Evolutionary conservation across 805 yeast genomes (phyloP).

Genomic region (Zygosaccharomyces kombuchaensis): DNA sequence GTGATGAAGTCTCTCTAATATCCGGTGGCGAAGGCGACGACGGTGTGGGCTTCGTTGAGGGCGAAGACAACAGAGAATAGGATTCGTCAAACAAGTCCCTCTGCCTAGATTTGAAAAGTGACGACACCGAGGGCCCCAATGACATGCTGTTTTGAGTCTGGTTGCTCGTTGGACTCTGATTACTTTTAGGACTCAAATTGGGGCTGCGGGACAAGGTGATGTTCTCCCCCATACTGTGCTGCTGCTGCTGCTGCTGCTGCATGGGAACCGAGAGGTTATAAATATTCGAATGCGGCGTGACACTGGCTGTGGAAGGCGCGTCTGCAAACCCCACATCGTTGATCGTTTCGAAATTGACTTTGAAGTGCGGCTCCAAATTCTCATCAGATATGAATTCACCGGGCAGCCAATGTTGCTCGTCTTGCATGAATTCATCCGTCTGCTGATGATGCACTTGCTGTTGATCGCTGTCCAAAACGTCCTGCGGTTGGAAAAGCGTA

Average conservation of each 20-base stretch:
- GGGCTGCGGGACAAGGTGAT: background rate
- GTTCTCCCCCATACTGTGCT: background rate
- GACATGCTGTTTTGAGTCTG: conserved; percentile 11
- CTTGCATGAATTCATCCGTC: background rate
- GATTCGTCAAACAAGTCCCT: conserved; percentile 51
- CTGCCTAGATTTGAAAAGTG: conserved; percentile 61
- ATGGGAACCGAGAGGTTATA: background rate
- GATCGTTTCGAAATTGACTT: conserved; percentile 42
- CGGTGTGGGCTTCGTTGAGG: conserved; percentile 11
- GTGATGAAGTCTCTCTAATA: conserved; percentile 11
- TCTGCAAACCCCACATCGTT: conserved; percentile 55
- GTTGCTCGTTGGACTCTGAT: conserved; percentile 13
- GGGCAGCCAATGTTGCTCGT: conserved; percentile 46
- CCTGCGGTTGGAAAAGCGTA: conserved; percentile 28
- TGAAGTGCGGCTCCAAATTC: conserved; percentile 56
- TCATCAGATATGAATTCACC: conserved; percentile 59
- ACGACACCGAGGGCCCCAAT: conserved; percentile 33
- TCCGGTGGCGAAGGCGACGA: conserved; percentile 9
- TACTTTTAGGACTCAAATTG: conserved; percentile 7
- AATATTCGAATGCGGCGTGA: conserved; percentile 5
- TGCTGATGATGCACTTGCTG: conserved; percentile 11
- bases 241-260: background rate
- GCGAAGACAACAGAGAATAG: conserved; percentile 5
- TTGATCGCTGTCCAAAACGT: background rate
- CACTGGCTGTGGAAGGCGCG: conserved; percentile 6